Conservation (phyloP, 2,329 filamentous ascomycete species). For the Aureobasidium sp. region DNA sequence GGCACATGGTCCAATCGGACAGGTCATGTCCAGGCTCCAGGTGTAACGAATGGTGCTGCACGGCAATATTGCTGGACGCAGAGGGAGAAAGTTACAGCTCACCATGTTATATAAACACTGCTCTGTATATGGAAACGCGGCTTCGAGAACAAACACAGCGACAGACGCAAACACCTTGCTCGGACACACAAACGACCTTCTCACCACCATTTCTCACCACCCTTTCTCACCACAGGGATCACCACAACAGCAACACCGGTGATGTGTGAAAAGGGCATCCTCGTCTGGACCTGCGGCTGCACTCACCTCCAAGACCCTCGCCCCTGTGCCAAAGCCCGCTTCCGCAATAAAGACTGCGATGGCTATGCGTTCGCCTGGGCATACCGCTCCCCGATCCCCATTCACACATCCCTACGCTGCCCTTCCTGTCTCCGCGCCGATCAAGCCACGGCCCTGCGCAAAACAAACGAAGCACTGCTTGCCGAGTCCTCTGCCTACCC, state of each 20-base stretch:
- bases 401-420: background rate
- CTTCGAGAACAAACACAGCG: background rate
- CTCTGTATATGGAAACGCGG: background rate
- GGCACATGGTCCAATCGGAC: background rate
- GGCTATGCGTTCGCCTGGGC: slow-evolving; percentile 7
- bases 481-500: background rate
- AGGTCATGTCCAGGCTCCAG: slow-evolving; percentile 6
- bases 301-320: background rate
- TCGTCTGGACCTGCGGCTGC: slow-evolving; percentile 3
- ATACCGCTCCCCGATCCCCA: background rate
- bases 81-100: background rate
- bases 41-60: slow-evolving; percentile 2
- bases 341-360: background rate
- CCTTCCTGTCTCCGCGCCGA: background rate
- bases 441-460: background rate
- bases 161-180: background rate
- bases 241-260: background rate
- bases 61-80: background rate
- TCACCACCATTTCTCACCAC: too few relatives aligned
- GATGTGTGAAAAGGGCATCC: slow-evolving; percentile 7
- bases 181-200: background rate
- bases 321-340: background rate
- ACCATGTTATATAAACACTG: background rate
- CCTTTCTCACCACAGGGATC: too few relatives aligned
- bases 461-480: background rate